Evolutionary conservation across 352 stramenopile species (phyloP).

Genomic region (Phytophthora idaei): DNA sequence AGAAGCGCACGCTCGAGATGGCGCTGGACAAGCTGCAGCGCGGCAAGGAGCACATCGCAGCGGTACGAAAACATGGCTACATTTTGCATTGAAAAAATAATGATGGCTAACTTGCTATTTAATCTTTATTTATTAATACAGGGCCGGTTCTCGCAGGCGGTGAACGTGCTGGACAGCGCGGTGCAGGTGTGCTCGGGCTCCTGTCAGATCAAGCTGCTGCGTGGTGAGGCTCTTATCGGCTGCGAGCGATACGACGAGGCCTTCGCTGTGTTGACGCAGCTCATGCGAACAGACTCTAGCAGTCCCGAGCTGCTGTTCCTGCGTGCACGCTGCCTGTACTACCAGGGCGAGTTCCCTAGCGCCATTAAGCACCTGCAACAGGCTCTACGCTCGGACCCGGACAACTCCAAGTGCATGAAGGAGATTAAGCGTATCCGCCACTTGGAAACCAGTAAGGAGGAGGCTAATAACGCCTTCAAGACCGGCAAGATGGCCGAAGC

Average conservation of each 20-base stretch:
- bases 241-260: constrained; percentile 85
- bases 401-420: constrained; percentile 89
- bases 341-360: constrained; percentile 92
- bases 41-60: constrained; percentile 70
- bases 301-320: constrained; percentile 87
- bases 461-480: constrained; percentile 92
- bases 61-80: constrained; percentile 42
- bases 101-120: neutral
- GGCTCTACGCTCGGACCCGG: constrained; percentile 88
- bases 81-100: neutral
- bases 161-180: constrained; percentile 74
- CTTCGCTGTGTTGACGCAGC: constrained; percentile 78
- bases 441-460: constrained; percentile 88
- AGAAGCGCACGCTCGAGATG: constrained; percentile 83
- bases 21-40: constrained; percentile 81
- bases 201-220: constrained; percentile 73
- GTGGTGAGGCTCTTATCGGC: constrained; percentile 76
- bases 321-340: constrained; percentile 90
- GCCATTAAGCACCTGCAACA: constrained; percentile 94
- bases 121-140: constrained; percentile 22
- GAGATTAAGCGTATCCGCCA: constrained; percentile 89
- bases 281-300: constrained; percentile 86
- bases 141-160: constrained; percentile 72
- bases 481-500: constrained; percentile 76
- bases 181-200: constrained; percentile 71